Evolutionary conservation across 371 early-diverging fungal genomes (phyloP).

Genomic region (Circinella umbellata): DNA sequence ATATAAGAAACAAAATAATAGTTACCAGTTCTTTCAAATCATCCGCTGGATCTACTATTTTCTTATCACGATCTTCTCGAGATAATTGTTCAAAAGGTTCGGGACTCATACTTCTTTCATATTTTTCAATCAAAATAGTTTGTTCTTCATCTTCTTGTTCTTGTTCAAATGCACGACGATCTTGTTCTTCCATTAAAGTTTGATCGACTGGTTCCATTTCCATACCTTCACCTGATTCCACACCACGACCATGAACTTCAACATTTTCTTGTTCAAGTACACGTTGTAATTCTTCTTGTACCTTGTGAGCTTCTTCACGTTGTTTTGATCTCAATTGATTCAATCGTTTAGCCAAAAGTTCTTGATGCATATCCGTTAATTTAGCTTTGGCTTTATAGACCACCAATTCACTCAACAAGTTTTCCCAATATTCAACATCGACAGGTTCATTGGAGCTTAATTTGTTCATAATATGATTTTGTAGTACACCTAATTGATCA

Average conservation of each 20-base stretch:
- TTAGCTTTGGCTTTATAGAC: constrained; percentile 87
- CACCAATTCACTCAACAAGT: constrained; percentile 72
- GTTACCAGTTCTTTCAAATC: constrained; percentile 69
- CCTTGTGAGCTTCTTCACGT: constrained; percentile 69
- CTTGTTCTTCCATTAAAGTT: constrained; percentile 44
- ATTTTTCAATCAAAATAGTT: constrained; percentile 38
- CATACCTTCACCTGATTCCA: constrained; percentile 49
- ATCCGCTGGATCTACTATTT: constrained; percentile 64
- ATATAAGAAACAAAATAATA: background rate
- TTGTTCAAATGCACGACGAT: constrained; percentile 32
- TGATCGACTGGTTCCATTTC: constrained; percentile 52
- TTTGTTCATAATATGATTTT: constrained; percentile 74
- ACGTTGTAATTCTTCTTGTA: constrained; percentile 68
- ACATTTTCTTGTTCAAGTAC: constrained; percentile 52
- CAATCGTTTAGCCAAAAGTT: constrained; percentile 70
- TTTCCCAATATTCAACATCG: constrained; percentile 96
- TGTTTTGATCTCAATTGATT: constrained; percentile 72
- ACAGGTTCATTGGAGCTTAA: constrained; percentile 74
- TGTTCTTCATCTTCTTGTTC: constrained; percentile 14
- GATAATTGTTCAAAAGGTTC: constrained; percentile 52
- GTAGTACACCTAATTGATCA: constrained; percentile 71
- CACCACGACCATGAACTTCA: constrained; percentile 57
- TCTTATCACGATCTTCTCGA: constrained; percentile 60
- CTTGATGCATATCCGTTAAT: constrained; percentile 76
- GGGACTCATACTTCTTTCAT: constrained; percentile 73